Base-by-base conservation (phyloP, 164 flowering plant genomes). In the Liriodendron chinense region DNA sequence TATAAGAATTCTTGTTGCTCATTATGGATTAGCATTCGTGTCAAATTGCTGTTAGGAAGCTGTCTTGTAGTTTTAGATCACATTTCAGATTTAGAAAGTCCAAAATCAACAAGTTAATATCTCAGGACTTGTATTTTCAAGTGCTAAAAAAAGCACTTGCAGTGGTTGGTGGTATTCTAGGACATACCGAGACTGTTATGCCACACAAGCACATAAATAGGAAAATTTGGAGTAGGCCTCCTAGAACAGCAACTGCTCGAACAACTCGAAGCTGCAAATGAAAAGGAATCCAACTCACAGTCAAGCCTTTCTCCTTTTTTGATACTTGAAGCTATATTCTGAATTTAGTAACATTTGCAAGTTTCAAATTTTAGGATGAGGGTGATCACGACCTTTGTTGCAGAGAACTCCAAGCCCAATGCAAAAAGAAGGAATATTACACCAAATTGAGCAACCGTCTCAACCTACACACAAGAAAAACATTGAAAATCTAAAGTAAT, bases 371-470 rank as follows among this genome's bases (percentile, higher is more conserved):
- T 12, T 66, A 13, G 65, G 47, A 71, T 47, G 23, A 25, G 65
- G 75, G 25, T 34, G 47, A 50, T 13, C 9, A 74, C 6, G 77
- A 95, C 99, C 95, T 96, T 96, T 70, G 98, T 59, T 7, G 86
- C 79, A 7, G 99, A 94, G 83, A 96, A 96, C 81, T 96, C 99
- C 79, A 96, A 81, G 61, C 99, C 99, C 83, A 96, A 74, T 5
- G 98, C 99, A 85, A 96, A 94, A 75, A 96, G 96, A 83, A 96
- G 98, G 85, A 96, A 96, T 76, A 96, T 90, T 2, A 96, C 99
- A 73, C 99, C 99, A 87, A 96, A 96, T 72, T 96, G 99, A 75
- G 99, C 99, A 76, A 96, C 99, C 18, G 99, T 96, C 86, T 94
- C 99, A 79, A 96, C 99, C 99, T 96, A 83, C 59, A 80, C 14